Base-by-base conservation (phyloP, 306 rosid species). In the Pyrus bretschneideri region DNA sequence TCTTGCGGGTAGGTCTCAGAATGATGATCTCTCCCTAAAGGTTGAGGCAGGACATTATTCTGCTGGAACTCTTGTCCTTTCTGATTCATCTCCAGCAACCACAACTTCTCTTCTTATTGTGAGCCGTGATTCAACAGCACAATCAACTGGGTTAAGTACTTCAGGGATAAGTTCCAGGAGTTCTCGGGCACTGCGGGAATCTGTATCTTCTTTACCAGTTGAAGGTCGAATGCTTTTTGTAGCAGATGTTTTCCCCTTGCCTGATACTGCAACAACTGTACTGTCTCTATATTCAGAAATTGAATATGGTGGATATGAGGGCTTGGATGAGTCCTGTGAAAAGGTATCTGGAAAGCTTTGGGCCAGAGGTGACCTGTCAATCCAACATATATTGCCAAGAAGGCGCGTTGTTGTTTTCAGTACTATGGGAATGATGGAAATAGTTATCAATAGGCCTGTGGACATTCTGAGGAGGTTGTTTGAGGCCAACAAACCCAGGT, bases 361-460 rank as follows among this genome's bases (percentile, higher is more conserved):
- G 97, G 96, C 97, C 27, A 88, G 97, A 86, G 96, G 99, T 60
- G 99, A 95, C 79, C 97, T 95, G 71, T 87, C 97, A 80, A 92
- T 92, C 81, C 99, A 95, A 79, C 97, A 90, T 81, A 92, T 95
- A 81, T 85, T 95, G 79, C 97, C 99, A 67, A 90, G 97, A 83
- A 92, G 99, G 84, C 87, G 97, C 79, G 85, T 95, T 76, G 84
- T 89, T 75, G 85, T 95, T 75, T 95, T 95, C 79, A 90, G 99
- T 89, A 95, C 99, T 40, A 86, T 90, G 93, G 97, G 97, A 73
- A 95, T 95, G 97, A 92, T 90, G 97, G 99, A 95, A 81, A 82
- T 95, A 79, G 97, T 89, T 81, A 87, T 92, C 81, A 95, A 95
- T 81, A 83, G 98, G 83, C 98, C 98, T 55, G 91, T 95, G 81